phyloP scores from a whole-genome alignment of 768 basidiomycete species.

The Agrocybe pediades region DNA sequence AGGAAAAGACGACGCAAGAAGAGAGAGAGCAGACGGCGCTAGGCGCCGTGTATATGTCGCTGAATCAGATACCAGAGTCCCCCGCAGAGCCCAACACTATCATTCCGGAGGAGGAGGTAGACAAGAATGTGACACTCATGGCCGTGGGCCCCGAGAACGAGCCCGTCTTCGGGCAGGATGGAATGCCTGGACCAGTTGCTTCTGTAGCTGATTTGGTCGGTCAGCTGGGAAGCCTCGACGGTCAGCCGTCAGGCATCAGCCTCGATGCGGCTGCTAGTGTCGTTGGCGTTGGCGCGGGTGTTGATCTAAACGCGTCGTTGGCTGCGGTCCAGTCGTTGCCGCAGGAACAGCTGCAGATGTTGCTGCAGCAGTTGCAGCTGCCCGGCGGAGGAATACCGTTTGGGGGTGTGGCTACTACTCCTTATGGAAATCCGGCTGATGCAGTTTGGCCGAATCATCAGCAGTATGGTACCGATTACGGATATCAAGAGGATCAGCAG shows the following conservation, averaged over 20 bases:
- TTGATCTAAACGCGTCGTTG: conserved; percentile 28
- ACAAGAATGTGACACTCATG: conserved; percentile 65
- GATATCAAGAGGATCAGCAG: conserved; percentile 34
- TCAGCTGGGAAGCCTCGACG: conserved; percentile 50
- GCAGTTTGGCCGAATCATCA: conserved; percentile 40
- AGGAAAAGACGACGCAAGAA: conserved; percentile 72
- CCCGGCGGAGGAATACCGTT: conserved; percentile 11
- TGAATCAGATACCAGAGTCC: conserved; percentile 74
- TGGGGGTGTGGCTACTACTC: conserved; percentile 11
- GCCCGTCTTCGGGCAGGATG: conserved; percentile 46
- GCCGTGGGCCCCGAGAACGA: conserved; percentile 67
- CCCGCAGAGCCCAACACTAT: conserved; percentile 67
- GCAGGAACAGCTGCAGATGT: conserved; percentile 65
- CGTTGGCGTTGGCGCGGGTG: background rate
- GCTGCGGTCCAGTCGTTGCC: conserved; percentile 43
- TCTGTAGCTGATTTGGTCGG: conserved; percentile 74
- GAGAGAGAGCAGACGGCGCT: conserved; percentile 78
- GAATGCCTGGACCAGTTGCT: conserved; percentile 18
- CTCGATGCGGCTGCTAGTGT: background rate
- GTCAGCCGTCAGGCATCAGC: background rate
- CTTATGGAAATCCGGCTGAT: conserved; percentile 27
- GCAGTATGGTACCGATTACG: conserved; percentile 52
- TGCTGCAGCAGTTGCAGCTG: conserved; percentile 44
- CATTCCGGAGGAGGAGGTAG: conserved; percentile 70
- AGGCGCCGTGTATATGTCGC: conserved; percentile 71